Percentiles rank a stretch among this genome's conserved stretches.
These are phyloP conservation scores for Pythium monospermum DNA, from an alignment of 352 stramenopile species.

Conservation along the genomic window DNA sequence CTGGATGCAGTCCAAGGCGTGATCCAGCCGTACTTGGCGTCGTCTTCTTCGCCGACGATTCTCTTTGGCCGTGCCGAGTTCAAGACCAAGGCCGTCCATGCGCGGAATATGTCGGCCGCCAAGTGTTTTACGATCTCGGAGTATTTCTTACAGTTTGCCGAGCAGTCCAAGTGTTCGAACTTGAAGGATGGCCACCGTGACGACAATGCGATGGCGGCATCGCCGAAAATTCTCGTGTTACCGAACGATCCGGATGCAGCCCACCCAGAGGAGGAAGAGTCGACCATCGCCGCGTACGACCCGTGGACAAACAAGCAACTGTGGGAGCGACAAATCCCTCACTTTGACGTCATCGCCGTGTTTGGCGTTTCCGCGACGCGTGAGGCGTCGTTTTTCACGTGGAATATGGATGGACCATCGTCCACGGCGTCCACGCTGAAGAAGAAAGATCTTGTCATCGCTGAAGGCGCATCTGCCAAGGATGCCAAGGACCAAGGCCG, in stretches of 20 bases:
- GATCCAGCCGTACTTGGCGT: slow-evolving; percentile 38
- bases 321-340: slow-evolving; percentile 65
- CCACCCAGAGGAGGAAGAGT: slow-evolving; percentile 47
- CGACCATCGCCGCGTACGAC: slow-evolving; percentile 67
- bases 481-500: not conserved
- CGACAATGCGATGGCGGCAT: not conserved
- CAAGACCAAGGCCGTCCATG: slow-evolving; percentile 57
- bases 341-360: slow-evolving; percentile 70
- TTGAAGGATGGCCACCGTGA: not conserved
- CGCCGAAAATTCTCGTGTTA: slow-evolving; percentile 52
- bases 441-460: slow-evolving; percentile 13
- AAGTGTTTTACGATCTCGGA: slow-evolving; percentile 80
- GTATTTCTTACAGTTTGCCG: slow-evolving; percentile 76
- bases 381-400: slow-evolving; percentile 61
- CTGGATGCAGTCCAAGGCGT: slow-evolving; percentile 60
- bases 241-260: slow-evolving; percentile 45
- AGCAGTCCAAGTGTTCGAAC: slow-evolving; percentile 28
- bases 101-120: slow-evolving; percentile 48
- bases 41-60: slow-evolving; percentile 24
- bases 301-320: slow-evolving; percentile 63
- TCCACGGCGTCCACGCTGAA: slow-evolving; percentile 17
- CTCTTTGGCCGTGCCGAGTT: slow-evolving; percentile 76
- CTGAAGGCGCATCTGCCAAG: not conserved
- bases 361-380: slow-evolving; percentile 51
- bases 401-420: slow-evolving; percentile 66